Conservation (phyloP, 352 stramenopile species). For the Halophytophthora polymorphica region DNA sequence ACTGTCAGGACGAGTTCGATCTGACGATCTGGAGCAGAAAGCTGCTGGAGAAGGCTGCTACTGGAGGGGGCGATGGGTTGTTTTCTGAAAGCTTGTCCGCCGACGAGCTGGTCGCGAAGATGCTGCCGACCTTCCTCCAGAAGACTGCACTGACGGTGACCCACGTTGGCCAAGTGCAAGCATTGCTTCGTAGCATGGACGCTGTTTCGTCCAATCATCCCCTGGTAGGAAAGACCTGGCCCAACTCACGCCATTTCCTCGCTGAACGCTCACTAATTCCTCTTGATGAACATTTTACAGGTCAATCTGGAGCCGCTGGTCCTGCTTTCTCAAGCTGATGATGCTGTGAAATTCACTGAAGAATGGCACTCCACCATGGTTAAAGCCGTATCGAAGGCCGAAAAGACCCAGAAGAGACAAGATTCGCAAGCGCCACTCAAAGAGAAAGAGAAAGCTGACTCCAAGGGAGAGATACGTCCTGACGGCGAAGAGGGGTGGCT, state of each 20-base stretch:
- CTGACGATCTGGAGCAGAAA: slow-evolving; percentile 37
- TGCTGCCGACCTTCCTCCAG: slow-evolving; percentile 37
- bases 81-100: slow-evolving; percentile 17
- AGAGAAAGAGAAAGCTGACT: not conserved
- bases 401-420: not conserved
- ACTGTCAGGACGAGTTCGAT: slow-evolving; percentile 42
- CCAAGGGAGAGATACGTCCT: slow-evolving; percentile 1
- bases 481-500: not conserved
- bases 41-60: slow-evolving; percentile 22
- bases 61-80: slow-evolving; percentile 28
- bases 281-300: slow-evolving; percentile 2
- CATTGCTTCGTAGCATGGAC: slow-evolving; percentile 31
- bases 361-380: slow-evolving; percentile 17
- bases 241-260: too few species aligned
- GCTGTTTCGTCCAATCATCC: slow-evolving; percentile 18
- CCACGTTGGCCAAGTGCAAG: slow-evolving; percentile 38
- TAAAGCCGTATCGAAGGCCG: not conserved
- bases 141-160: slow-evolving; percentile 18
- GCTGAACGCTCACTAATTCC: not conserved
- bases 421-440: not conserved
- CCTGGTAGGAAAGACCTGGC: slow-evolving; percentile 11
- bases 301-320: slow-evolving; percentile 16
- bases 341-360: slow-evolving; percentile 17
- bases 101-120: slow-evolving; percentile 13
- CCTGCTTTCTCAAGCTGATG: slow-evolving; percentile 8